Evolutionary conservation across 305 asterid species (phyloP), one percentile per base, ranked within the genome.

Genomic region (Fraxinus velutina): DNA sequence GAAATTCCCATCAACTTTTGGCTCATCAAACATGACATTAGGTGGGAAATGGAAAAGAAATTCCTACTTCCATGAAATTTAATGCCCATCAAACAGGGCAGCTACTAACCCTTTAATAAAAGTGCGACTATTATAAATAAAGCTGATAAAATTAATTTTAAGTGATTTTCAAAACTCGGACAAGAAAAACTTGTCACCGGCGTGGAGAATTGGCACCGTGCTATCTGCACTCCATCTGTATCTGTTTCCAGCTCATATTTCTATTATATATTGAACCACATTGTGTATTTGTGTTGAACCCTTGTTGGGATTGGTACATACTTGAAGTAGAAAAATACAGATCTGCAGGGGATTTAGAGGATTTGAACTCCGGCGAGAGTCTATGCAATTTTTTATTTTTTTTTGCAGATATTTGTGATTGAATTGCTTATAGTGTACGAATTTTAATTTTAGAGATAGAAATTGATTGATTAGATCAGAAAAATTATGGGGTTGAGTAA

Each of bases 401-500:
- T 24, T 24, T 24, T 24, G 27, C 33, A 27, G 64, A 62, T 62
- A 72, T 13, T 5, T 6, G 29, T 6, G 12, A 55, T 55, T 55
- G 66, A 19, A 55, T 19, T 75, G 73, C 37, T 34, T n/a, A 9
- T 6, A n/a, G 8, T 47, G 15, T 74, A 39, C 13, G 62, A 9
- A 10, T 74, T 39, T 17, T 32, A 15, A n/a, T 71, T 34, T 12
- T 50, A 32, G 55, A 70, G 62, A 39, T 27, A 73, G 32, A 13
- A 22, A 34, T 50, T 77, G 34, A 7, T 52, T 52, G 36, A 17
- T 77, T n/a, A 39, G 77, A 80, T 80, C 79, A n/a, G 19, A 39
- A 57, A 21, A 13, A 50, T 73, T 3, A 82, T 77, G 86, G 81
- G 75, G 74, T 79, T 30, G 66, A 64, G 50, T 39, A 47, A 37